A percentile compares a stretch with the other conserved stretches of the same genome.
These are phyloP conservation scores for Fusarium armeniacum DNA, from an alignment of 2,329 filamentous ascomycete species.

Conservation along the genomic window DNA sequence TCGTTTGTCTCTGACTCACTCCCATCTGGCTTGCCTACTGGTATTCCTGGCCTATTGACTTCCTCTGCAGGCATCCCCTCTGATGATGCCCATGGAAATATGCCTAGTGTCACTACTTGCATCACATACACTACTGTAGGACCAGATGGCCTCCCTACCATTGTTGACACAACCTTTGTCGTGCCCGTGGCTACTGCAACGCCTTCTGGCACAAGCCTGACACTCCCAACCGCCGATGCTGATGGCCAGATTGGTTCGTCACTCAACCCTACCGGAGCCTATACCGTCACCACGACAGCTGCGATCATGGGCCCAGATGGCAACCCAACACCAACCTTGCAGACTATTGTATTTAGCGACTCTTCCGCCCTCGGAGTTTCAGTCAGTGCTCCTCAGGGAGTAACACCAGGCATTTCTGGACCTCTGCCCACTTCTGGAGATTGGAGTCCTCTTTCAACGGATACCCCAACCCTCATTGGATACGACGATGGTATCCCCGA, in stretches of 20 bases:
- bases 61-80: slow-evolving; percentile 23
- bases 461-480: slow-evolving; percentile 46
- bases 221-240: slow-evolving; percentile 30
- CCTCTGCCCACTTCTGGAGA: slow-evolving; percentile 30
- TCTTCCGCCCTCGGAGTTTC: slow-evolving; percentile 42
- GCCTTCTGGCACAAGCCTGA: slow-evolving; percentile 39
- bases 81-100: background rate
- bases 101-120: slow-evolving; percentile 49
- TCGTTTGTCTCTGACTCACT: slow-evolving; percentile 40
- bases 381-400: slow-evolving; percentile 31
- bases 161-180: slow-evolving; percentile 52
- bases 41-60: slow-evolving; percentile 43
- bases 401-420: slow-evolving; percentile 32
- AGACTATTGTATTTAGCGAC: slow-evolving; percentile 52
- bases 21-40: slow-evolving; percentile 46
- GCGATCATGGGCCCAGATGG: slow-evolving; percentile 53
- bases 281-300: slow-evolving; percentile 53
- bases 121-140: slow-evolving; percentile 51
- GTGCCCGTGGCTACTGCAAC: slow-evolving; percentile 43
- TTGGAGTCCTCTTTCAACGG: slow-evolving; percentile 23
- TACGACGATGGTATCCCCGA: slow-evolving; percentile 42
- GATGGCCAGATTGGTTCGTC: slow-evolving; percentile 24
- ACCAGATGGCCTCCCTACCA: slow-evolving; percentile 49
- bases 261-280: slow-evolving; percentile 27
- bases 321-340: slow-evolving; percentile 51